phyloP scores from a whole-genome alignment of 768 basidiomycete genomes.

The Pleurotus giganteus region DNA sequence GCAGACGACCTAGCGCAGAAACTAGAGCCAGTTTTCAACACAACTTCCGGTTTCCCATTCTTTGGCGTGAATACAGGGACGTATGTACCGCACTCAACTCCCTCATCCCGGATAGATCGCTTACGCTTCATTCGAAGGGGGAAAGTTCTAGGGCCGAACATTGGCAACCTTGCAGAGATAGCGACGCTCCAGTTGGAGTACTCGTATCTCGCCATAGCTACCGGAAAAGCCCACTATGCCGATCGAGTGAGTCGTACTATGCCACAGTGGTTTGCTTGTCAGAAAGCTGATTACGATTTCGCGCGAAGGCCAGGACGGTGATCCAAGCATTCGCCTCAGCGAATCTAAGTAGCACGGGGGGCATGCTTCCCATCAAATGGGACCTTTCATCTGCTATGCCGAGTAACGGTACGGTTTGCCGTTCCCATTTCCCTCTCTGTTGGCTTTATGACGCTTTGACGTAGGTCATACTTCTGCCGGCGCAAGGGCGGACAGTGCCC shows the following conservation, averaged over 20 bases:
- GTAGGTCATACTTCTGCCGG: slow-evolving; percentile 57
- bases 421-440: not conserved
- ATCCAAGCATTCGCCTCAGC: slow-evolving; percentile 45
- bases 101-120: not conserved
- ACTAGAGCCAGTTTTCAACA: slow-evolving; percentile 71
- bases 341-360: slow-evolving; percentile 44
- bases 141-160: slow-evolving; percentile 29
- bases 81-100: slow-evolving; percentile 30
- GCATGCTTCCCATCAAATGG: slow-evolving; percentile 67
- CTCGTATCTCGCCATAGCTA: slow-evolving; percentile 76
- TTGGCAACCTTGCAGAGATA: slow-evolving; percentile 68
- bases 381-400: slow-evolving; percentile 46
- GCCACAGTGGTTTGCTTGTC: not conserved
- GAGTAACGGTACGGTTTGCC: slow-evolving; percentile 37
- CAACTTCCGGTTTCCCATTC: slow-evolving; percentile 65
- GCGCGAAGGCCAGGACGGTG: slow-evolving; percentile 43
- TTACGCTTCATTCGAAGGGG: slow-evolving; percentile 20
- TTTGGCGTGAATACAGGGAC: slow-evolving; percentile 66
- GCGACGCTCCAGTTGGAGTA: slow-evolving; percentile 83
- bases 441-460: not conserved
- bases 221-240: slow-evolving; percentile 63
- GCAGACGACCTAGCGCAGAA: slow-evolving; percentile 78
- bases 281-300: too few relatives aligned
- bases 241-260: slow-evolving; percentile 42
- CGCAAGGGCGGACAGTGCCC: slow-evolving; percentile 66